Evolutionary conservation across 139 green algal species (phyloP).

Genomic region (Chlorella sp.): DNA sequence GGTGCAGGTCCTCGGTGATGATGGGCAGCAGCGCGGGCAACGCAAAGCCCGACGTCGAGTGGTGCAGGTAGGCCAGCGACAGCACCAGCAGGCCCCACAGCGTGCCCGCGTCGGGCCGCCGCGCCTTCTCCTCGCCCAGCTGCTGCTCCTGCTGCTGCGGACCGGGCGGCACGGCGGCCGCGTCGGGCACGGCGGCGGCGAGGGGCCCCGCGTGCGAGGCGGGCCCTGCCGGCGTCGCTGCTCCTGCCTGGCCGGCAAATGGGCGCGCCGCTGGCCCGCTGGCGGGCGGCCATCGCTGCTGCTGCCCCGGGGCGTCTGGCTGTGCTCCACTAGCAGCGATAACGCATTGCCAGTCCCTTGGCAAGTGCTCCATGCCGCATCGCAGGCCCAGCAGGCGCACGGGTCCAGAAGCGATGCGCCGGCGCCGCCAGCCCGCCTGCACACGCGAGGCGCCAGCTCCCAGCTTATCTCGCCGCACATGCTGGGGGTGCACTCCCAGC

Average conservation of each 20-base stretch:
- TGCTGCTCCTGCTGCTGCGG: too few relatives aligned
- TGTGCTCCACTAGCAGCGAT: too few relatives aligned
- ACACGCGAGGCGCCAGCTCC: too few relatives aligned
- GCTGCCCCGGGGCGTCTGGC: constrained; percentile 16
- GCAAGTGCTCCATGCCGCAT: too few relatives aligned
- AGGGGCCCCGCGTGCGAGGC: not conserved
- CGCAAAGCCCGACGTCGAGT: constrained; percentile 75
- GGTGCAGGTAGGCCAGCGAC: constrained; percentile 79
- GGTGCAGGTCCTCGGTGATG: constrained; percentile 74
- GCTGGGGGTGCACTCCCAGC: too few relatives aligned
- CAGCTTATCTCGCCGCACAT: too few relatives aligned
- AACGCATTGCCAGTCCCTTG: too few relatives aligned
- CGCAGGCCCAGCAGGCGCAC: too few relatives aligned
- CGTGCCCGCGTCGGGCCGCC: constrained; percentile 50
- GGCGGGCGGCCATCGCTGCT: constrained; percentile 3
- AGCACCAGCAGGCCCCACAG: constrained; percentile 78
- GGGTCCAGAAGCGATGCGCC: too few relatives aligned
- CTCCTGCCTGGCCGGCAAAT: constrained; percentile 19
- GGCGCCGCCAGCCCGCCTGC: too few relatives aligned
- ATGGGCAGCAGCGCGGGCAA: constrained; percentile 83
- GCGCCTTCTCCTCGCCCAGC: too few relatives aligned
- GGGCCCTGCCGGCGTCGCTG: constrained; percentile 1
- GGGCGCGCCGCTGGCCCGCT: constrained; percentile 19
- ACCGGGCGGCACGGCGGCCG: not conserved
- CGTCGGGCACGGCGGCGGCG: not conserved